Base-by-base conservation (phyloP, 2,329 filamentous ascomycete genomes). In the Colletotrichum sp. region DNA sequence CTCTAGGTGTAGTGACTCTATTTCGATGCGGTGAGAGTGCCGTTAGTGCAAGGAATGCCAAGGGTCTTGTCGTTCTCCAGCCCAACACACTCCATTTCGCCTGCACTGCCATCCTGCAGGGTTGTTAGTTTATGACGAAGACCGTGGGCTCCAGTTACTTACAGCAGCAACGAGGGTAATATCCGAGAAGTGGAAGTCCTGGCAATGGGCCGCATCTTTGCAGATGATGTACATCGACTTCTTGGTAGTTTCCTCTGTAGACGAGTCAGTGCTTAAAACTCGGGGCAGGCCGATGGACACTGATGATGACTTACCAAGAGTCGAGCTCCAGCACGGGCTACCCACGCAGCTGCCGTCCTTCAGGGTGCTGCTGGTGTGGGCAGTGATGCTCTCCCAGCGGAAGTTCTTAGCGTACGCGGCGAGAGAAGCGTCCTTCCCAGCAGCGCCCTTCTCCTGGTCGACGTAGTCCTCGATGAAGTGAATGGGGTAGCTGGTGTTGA, bases 391-490 rank as follows among this genome's bases (percentile, higher is more conserved):
- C 12, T 74, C 66, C 71, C 71, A 74, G 6, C 13, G 21, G 59
- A 74, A 74, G 18, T 70, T 74, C 59, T 74, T 74, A 1, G 71
- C 65, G 28, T 64, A 74, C 3, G 71, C 71, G 1, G 71, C 71
- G 18, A 74, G 59, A 5, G 71, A 74, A 7, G 66, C 9, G 9
- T 74, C 66, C 15, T 74, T 74, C 1, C 71, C 66, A 3, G 57
- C 66, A 3, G 66, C 57, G 1, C 71, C 71, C 59, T 74, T 74
- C 34, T 74, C 66, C 48, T 74, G 71, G 18, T 74, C 71, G 26
- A 74, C 66, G 26, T 74, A 74, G 43, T 74, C n/a, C 43, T 74
- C 66, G 32, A 74, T 74, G 16, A 74, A 74, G 43, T 74, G 66
- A 7, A 74, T 65, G 4, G 71, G 71, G n/a, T 74, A 74, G 24